These are phyloP conservation scores for Rhinocladiella similis DNA, from an alignment of 2,329 filamentous ascomycete genomes.

Conservation along the genomic window DNA sequence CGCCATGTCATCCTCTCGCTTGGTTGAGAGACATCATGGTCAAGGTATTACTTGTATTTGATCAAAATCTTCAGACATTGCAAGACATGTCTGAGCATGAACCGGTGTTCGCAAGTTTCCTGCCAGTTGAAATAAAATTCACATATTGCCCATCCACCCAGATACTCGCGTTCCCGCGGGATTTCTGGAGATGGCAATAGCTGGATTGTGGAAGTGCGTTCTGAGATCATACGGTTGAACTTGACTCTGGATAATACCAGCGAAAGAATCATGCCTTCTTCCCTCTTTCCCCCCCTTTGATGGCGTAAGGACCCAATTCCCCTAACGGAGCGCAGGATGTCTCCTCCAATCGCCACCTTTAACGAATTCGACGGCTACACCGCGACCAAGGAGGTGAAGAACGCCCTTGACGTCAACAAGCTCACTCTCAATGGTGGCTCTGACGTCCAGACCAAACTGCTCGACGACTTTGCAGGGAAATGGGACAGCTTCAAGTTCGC, in stretches of 20 bases:
- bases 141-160: slow-evolving; percentile 29
- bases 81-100: slow-evolving; percentile 53
- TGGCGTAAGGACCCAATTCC: slow-evolving; percentile 13
- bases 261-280: slow-evolving; percentile 93
- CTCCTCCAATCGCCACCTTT: slow-evolving; percentile 72
- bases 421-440: slow-evolving; percentile 38
- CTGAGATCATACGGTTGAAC: slow-evolving; percentile 93
- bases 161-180: slow-evolving; percentile 13
- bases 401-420: slow-evolving; percentile 43
- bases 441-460: slow-evolving; percentile 48
- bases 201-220: slow-evolving; percentile 38
- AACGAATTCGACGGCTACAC: slow-evolving; percentile 36
- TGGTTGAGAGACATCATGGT: slow-evolving; percentile 35
- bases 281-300: slow-evolving; percentile 22
- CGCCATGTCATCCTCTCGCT: slow-evolving; percentile 25
- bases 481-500: slow-evolving; percentile 83
- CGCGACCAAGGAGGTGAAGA: slow-evolving; percentile 38
- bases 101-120: slow-evolving; percentile 60
- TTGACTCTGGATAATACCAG: slow-evolving; percentile 99
- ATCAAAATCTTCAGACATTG: slow-evolving; percentile 12
- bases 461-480: slow-evolving; percentile 68
- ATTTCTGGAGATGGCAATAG: slow-evolving; percentile 25
- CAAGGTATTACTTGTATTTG: slow-evolving; percentile 49
- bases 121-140: background rate
- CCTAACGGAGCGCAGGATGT: slow-evolving; percentile 56